Base-by-base conservation (phyloP, 306 rosid genomes). In the Medicago truncatula region DNA sequence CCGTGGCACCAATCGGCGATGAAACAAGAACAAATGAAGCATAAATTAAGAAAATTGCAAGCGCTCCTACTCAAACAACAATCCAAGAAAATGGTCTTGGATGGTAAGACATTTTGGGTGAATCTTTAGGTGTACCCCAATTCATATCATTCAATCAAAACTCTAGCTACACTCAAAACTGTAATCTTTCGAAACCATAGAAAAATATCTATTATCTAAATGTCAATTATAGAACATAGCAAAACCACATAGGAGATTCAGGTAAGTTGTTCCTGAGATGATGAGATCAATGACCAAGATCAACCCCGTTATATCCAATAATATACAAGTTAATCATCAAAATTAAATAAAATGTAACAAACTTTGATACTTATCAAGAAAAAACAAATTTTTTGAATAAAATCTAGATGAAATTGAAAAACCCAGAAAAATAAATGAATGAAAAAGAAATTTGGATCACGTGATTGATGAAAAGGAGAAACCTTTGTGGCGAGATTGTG, bases 1-100 rank as follows among this genome's bases (percentile, higher is more conserved):
- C 83, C 1, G 88, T 78, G 60, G 90, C 82, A 62, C 97, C 89
- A 68, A 90, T 40, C 2, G 96, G 96, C 47, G 78, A 73, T 7
- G 93, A 85, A 4, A 90, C 81, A 67, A 95, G 89, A 83, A 88
- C 82, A 86, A 85, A 88, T 0, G 93, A 95, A 80, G 96, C 97
- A 74, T 85, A 80, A 63, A 82, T 46, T 50, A 92, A 81, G 80
- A 89, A 92, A 80, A 89, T 38, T 31, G 97, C 93, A 64, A 89
- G 76, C 68, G 85, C 92, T 76, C 91, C 93, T 46, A 89, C 90
- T 14, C 86, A 82, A 83, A 80, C 76, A 34, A 79, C 91, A 83
- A 90, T 92, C 97, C 93, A 82, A 34, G 93, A 87, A 64, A 89
- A 76, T 6, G 78, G 68, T 61, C 82, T 80, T 11, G 96, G 99